A percentile compares a stretch with the other conserved stretches of the same genome.
phyloP scores from a whole-genome alignment of 78 protist species.

The Isochrysis galbana region DNA sequence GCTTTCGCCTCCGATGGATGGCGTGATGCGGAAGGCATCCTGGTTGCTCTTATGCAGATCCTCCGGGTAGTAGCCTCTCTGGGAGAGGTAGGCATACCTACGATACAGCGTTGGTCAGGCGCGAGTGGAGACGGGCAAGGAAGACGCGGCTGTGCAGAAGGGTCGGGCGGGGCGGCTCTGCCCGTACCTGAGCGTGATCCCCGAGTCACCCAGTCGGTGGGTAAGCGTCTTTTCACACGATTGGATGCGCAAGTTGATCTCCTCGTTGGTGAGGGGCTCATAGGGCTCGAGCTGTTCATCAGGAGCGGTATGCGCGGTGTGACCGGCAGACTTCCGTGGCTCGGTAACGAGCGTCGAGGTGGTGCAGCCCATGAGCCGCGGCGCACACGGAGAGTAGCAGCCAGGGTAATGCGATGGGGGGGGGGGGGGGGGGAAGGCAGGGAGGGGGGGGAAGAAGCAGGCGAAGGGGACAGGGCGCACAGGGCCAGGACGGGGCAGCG shows the following conservation, averaged over 20 bases:
- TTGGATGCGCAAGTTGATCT: neutral
- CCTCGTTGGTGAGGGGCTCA: neutral
- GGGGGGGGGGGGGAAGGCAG: no score
- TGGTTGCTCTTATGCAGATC: slow-evolving; percentile 2
- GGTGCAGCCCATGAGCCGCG: neutral
- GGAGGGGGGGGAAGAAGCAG: no score
- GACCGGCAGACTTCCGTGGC: neutral
- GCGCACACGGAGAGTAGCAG: no score
- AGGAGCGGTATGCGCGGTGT: neutral
- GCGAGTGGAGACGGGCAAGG: neutral
- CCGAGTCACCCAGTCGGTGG: neutral
- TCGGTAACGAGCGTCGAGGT: neutral
- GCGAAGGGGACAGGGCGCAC: no score
- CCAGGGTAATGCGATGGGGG: no score
- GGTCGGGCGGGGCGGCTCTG: no score
- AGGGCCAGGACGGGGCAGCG: no score
- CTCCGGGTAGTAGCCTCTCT: slow-evolving; percentile 29
- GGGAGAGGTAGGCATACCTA: neutral
- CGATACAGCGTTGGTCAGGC: neutral
- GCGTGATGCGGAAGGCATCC: neutral
- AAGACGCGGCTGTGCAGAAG: neutral
- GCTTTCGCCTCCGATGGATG: neutral
- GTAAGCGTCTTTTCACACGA: neutral
- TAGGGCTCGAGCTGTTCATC: neutral
- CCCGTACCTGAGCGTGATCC: neutral